These are phyloP conservation scores for Groenewaldozyma salmanticensis DNA, from an alignment of 805 yeast genomes.

Conservation along the genomic window DNA sequence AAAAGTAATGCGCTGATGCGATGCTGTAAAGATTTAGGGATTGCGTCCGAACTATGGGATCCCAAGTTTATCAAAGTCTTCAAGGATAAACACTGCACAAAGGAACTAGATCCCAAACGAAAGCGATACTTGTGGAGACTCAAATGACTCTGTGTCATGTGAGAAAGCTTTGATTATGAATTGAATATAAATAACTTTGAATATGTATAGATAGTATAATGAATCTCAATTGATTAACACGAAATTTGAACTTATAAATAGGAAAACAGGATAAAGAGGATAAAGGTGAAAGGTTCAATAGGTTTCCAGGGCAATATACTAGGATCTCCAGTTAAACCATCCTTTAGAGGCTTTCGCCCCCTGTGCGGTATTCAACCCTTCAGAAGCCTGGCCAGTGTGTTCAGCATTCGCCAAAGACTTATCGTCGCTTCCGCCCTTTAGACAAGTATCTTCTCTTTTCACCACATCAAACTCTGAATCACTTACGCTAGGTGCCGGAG, in stretches of 20 bases:
- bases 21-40: constrained; percentile 94
- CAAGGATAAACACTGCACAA: constrained; percentile 61
- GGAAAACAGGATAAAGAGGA: not conserved
- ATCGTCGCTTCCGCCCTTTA: constrained; percentile 6
- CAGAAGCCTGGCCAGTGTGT: not conserved
- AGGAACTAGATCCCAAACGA: constrained; percentile 63
- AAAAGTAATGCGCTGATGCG: constrained; percentile 95
- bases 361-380: not conserved
- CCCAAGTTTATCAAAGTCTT: constrained; percentile 73
- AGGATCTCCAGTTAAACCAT: constrained; percentile 13
- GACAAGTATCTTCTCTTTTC: constrained; percentile 15
- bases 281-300: no score
- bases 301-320: no score
- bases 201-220: no score
- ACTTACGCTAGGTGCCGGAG: not conserved
- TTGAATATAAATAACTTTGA: not conserved
- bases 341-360: no score
- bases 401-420: no score
- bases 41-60: constrained; percentile 97
- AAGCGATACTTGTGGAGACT: constrained; percentile 64
- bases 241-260: no score
- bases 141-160: no score
- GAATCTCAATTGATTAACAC: no score
- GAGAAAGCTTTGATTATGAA: no score
- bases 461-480: constrained; percentile 17